Conservation (phyloP, 2,329 filamentous ascomycete genomes). For the Cladosporium sp. region DNA sequence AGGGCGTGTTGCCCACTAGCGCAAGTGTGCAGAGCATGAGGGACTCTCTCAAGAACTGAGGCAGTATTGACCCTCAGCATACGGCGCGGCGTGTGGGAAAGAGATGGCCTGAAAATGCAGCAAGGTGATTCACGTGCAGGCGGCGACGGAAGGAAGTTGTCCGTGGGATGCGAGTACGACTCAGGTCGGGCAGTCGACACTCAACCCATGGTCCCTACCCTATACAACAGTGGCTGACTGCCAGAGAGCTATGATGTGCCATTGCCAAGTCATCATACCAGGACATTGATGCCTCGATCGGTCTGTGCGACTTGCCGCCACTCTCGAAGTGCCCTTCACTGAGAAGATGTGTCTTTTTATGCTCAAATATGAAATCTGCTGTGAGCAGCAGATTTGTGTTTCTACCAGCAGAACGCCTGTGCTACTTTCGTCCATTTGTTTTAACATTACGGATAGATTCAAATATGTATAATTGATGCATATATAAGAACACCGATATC, state of each 20-base stretch:
- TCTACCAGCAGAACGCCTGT: background rate
- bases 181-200: background rate
- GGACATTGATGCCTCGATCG: background rate
- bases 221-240: background rate
- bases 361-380: background rate
- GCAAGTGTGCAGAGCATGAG: constrained; percentile 88
- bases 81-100: background rate
- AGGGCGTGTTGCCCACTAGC: constrained; percentile 62
- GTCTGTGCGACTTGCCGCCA: background rate
- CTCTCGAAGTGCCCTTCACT: no score
- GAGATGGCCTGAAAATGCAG: background rate
- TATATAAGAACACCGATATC: background rate
- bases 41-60: constrained; percentile 66
- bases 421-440: background rate
- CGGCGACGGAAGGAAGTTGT: background rate
- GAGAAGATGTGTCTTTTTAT: background rate
- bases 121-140: background rate
- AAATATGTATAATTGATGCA: background rate
- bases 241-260: no score
- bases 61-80: background rate
- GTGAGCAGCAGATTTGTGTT: background rate
- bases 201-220: background rate
- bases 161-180: background rate
- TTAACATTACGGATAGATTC: background rate
- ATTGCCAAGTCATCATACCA: no score